These are phyloP conservation scores for Penium margaritaceum DNA, from an alignment of 139 green algal species.

Conservation along the genomic window DNA sequence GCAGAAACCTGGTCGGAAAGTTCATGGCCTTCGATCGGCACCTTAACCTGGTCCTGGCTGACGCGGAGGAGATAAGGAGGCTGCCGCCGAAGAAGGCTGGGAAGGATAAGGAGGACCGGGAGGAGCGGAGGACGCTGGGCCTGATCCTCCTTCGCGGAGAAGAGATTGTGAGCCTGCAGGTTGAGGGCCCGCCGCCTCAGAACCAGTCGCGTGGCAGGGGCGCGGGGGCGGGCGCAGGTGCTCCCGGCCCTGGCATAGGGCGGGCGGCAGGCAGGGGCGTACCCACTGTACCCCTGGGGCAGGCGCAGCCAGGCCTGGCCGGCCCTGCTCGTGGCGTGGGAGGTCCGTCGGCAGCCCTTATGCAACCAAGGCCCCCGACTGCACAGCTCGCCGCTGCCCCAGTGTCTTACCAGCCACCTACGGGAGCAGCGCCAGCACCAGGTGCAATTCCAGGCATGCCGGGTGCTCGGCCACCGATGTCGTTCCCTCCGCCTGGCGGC, in stretches of 20 bases:
- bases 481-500: constrained; percentile 18
- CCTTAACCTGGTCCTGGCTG: constrained; percentile 96
- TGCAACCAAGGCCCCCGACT: constrained; percentile 64
- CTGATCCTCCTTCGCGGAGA: constrained; percentile 79
- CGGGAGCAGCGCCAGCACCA: neutral
- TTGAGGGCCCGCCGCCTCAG: constrained; percentile 87
- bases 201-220: constrained; percentile 54
- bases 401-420: constrained; percentile 25
- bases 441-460: no score
- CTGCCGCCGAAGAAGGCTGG: constrained; percentile 85
- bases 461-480: constrained; percentile 26
- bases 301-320: constrained; percentile 61
- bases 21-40: constrained; percentile 99
- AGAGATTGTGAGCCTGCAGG: constrained; percentile 86
- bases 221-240: constrained; percentile 37
- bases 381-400: constrained; percentile 25
- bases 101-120: constrained; percentile 56
- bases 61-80: constrained; percentile 89
- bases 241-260: constrained; percentile 68
- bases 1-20: constrained; percentile 77
- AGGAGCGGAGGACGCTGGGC: constrained; percentile 84
- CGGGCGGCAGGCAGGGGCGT: constrained; percentile 60
- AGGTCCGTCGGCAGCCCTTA: constrained; percentile 75
- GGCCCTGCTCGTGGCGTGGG: constrained; percentile 79
- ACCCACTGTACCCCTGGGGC: constrained; percentile 26